Evolutionary conservation across 306 rosid genomes (phyloP).

Genomic region (Trifolium subterraneum): DNA sequence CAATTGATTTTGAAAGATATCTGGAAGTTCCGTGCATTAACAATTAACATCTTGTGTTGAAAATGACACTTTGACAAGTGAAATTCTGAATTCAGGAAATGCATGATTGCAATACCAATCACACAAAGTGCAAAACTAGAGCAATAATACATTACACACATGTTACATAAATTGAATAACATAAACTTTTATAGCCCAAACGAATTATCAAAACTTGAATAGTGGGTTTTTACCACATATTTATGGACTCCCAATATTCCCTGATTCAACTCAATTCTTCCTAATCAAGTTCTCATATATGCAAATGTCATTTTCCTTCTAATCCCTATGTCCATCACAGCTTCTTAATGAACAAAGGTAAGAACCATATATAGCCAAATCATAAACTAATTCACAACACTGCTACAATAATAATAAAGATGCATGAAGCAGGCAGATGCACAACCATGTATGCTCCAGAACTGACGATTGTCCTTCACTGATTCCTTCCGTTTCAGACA

Average conservation of each 20-base stretch:
- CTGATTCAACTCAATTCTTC: constrained; percentile 46
- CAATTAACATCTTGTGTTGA: neutral
- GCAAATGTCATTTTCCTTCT: constrained; percentile 48
- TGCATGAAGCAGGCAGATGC: constrained; percentile 50
- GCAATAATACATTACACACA: constrained; percentile 37
- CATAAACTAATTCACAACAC: constrained; percentile 65
- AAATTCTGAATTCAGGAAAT: constrained; percentile 16
- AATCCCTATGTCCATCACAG: constrained; percentile 46
- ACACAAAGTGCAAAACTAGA: constrained; percentile 1
- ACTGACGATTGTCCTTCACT: constrained; percentile 33
- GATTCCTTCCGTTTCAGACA: constrained; percentile 25
- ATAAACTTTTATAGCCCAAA: constrained; percentile 44
- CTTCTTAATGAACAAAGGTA: constrained; percentile 52
- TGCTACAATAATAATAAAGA: constrained; percentile 46
- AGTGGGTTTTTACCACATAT: constrained; percentile 43
- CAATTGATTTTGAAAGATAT: neutral
- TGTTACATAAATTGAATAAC: constrained; percentile 21
- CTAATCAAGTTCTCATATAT: constrained; percentile 47
- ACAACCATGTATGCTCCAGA: constrained; percentile 41
- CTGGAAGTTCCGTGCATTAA: neutral
- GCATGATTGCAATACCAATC: constrained; percentile 27
- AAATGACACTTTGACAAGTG: neutral
- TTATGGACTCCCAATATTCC: constrained; percentile 42
- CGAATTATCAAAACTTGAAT: constrained; percentile 49
- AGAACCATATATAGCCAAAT: constrained; percentile 53